Evolutionary conservation across 495 filamentous ascomycete species (phyloP).

Genomic region (Haplographium delicatum): DNA sequence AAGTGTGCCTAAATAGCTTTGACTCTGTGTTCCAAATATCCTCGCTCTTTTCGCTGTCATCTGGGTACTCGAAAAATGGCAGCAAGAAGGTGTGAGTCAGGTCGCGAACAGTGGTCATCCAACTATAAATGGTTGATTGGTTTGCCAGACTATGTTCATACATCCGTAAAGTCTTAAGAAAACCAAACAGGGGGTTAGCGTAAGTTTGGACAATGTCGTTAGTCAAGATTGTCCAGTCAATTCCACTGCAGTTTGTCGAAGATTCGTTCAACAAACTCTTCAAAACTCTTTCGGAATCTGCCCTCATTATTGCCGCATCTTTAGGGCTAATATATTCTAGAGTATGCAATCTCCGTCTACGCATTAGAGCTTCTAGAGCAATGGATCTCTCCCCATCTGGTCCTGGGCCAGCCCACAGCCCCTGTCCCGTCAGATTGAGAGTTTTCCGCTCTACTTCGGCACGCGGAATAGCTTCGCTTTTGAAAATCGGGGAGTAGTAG

Average conservation of each 20-base stretch:
- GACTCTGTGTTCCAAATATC: slow-evolving; percentile 13
- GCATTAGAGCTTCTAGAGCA: slow-evolving; percentile 22
- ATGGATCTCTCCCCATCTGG: slow-evolving; percentile 2
- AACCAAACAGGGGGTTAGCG: slow-evolving; percentile 1
- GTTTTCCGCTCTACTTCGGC: slow-evolving; percentile 13
- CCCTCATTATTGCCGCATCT: slow-evolving; percentile 28
- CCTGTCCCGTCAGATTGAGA: slow-evolving; percentile 28
- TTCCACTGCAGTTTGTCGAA: slow-evolving; percentile 21
- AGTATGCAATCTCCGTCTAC: slow-evolving; percentile 27
- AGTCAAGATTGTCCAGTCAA: slow-evolving; percentile 29
- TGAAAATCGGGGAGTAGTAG: slow-evolving; percentile 29
- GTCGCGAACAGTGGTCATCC: slow-evolving; percentile 14
- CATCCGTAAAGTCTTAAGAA: slow-evolving; percentile 8
- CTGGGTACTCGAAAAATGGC: slow-evolving; percentile 22
- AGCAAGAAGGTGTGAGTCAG: slow-evolving; percentile 23
- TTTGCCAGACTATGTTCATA: slow-evolving; percentile 2
- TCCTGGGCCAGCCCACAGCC: slow-evolving; percentile 22
- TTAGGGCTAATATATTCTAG: slow-evolving; percentile 19
- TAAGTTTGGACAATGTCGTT: slow-evolving; percentile 26
- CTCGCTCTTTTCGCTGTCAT: neutral
- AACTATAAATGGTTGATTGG: neutral
- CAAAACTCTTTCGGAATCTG: slow-evolving; percentile 23
- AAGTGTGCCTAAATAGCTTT: slow-evolving; percentile 20
- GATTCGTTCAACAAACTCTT: slow-evolving; percentile 4
- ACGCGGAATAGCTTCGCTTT: slow-evolving; percentile 14